phyloP scores from a whole-genome alignment of 2,329 filamentous ascomycete genomes.

The Zopfia rhizophila region DNA sequence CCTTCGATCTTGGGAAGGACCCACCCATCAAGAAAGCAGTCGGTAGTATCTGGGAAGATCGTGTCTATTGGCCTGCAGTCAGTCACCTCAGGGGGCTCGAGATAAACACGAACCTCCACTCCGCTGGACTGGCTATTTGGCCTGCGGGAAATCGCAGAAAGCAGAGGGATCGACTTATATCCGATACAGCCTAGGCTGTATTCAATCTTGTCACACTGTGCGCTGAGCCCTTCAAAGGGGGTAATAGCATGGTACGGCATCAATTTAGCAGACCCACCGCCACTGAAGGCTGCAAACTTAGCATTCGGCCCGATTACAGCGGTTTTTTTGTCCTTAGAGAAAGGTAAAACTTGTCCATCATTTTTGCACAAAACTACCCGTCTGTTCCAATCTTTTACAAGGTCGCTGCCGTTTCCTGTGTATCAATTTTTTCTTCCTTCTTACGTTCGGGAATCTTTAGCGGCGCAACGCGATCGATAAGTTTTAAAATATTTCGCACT shows the following conservation, averaged over 20 bases:
- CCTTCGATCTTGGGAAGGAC: constrained; percentile 7
- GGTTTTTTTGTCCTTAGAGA: too few relatives aligned
- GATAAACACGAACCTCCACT: too few relatives aligned
- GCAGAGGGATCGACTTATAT: constrained; percentile 61
- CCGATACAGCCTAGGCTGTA: constrained; percentile 72
- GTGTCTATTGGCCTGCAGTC: constrained; percentile 13
- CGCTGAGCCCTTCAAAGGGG: neutral
- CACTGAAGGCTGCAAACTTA: constrained; percentile 43
- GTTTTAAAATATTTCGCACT: too few relatives aligned
- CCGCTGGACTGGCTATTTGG: constrained; percentile 6
- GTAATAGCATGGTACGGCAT: constrained; percentile 5
- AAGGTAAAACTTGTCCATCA: too few relatives aligned
- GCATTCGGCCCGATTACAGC: constrained; percentile 78
- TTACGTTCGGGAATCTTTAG: too few relatives aligned
- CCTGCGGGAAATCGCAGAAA: constrained; percentile 3
- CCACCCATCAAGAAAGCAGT: constrained; percentile 17
- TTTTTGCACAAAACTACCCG: too few relatives aligned
- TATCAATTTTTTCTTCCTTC: too few relatives aligned
- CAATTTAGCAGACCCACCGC: constrained; percentile 13
- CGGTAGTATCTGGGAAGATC: constrained; percentile 6
- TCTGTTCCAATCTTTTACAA: too few relatives aligned
- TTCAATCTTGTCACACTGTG: constrained; percentile 44
- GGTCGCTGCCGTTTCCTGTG: too few relatives aligned
- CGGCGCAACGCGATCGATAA: too few relatives aligned
- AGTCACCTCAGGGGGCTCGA: constrained; percentile 2